Conservation (phyloP, 495 filamentous ascomycete genomes). For the Hypoxylon lienhwacheense region DNA sequence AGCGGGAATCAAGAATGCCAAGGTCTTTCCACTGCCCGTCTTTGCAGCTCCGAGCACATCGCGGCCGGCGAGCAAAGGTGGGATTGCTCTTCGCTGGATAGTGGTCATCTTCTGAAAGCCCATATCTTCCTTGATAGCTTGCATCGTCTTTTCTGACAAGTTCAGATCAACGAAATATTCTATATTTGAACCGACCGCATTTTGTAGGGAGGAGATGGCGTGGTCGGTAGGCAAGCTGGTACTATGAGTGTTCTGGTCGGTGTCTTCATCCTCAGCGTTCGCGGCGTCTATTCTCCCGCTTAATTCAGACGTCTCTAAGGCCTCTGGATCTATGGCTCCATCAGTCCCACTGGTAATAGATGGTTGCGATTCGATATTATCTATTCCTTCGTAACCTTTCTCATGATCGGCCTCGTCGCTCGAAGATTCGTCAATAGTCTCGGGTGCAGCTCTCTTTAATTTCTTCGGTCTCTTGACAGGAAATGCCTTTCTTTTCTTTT, state of each 20-base stretch:
- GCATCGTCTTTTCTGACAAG: conserved; percentile 81
- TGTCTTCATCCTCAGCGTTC: conserved; percentile 33
- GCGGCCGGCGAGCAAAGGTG: conserved; percentile 79
- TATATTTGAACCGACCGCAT: conserved; percentile 39
- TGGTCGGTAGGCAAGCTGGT: conserved; percentile 22
- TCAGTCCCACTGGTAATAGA: conserved; percentile 29
- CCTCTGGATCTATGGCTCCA: conserved; percentile 20
- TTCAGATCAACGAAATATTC: conserved; percentile 75
- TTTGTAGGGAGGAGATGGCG: conserved; percentile 33
- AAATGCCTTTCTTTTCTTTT: conserved; percentile 13
- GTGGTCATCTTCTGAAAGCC: conserved; percentile 94
- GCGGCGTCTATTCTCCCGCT: conserved; percentile 33
- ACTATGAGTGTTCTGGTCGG: conserved; percentile 27
- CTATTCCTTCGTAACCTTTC: conserved; percentile 26
- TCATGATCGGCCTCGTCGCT: too few relatives aligned
- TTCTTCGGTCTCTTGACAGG: conserved; percentile 32
- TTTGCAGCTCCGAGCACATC: conserved; percentile 97
- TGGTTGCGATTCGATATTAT: conserved; percentile 36
- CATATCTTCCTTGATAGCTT: conserved; percentile 82
- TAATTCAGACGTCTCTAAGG: conserved; percentile 22
- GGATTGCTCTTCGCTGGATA: conserved; percentile 87
- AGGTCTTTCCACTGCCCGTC: conserved; percentile 93
- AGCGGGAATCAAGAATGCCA: conserved; percentile 92
- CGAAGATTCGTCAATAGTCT: conserved; percentile 20
- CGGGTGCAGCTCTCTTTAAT: conserved; percentile 34